Base-by-base conservation (phyloP, 1,139 yeast genomes). In the Taphrina flavorubra region DNA sequence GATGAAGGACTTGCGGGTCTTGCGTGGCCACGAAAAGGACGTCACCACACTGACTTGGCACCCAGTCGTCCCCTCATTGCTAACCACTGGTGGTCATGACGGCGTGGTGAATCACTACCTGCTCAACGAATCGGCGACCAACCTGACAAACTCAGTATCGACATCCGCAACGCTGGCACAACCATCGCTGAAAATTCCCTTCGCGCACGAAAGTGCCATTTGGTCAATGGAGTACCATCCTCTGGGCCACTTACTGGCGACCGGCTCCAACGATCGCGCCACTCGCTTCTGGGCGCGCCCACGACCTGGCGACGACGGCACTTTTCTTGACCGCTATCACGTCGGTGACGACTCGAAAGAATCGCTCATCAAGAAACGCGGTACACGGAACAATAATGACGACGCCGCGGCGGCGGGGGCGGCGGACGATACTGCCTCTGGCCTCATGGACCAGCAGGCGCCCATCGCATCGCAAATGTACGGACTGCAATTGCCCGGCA, bases 271-370 rank as follows among this genome's bases (percentile, higher is more conserved):
- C 70, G 99, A 94, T 78, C 85, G 95, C 76, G 87, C 95, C 13
- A 91, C 96, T n/a, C 81, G 97, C 71, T 90, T 94, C 79, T 94
- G 99, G 99, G 87, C 94, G 46, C 83, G 99, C 67, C 89, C 96
- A 0, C 83, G 97, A 76, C 98, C 97, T 0, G 89, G 88, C 74
- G 99, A 94, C 79, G 89, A 91, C 0, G 85, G 84, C 76, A 89
- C 92, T 1, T 91, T 87, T 79, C 86, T 87, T 73, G 97, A 92
- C 77, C 88, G 92, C 25, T 87, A 90, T 71, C 88, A 88, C 77
- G 67, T 70, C 44, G 72, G 72, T 5, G 72, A 70, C 49, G 71
- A 68, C 34, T 58, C 70, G 44, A 69, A 70, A 31, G 69, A 60
- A 51, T 8, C 39, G 3, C 64, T 46, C 55, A 46, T 51, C 25